These are phyloP conservation scores for Malassezia pachydermatis DNA, from an alignment of 1,284 basidiomycete genomes.

Conservation along the genomic window DNA sequence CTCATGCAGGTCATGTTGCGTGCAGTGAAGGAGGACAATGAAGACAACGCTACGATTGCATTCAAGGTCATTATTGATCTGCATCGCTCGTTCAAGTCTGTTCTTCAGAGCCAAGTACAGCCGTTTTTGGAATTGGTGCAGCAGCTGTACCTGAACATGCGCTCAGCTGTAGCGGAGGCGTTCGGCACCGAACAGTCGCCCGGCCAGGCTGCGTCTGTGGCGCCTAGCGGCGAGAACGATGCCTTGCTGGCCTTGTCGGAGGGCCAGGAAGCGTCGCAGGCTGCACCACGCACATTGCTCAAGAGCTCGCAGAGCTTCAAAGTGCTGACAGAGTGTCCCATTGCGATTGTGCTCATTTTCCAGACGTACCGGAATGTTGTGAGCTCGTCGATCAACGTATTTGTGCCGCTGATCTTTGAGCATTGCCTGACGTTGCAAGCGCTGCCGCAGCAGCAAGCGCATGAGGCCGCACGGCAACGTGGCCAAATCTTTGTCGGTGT, in stretches of 20 bases:
- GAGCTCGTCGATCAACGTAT: slow-evolving; percentile 60
- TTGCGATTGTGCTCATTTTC: slow-evolving; percentile 81
- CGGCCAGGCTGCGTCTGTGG: slow-evolving; percentile 3
- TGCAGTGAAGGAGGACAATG: slow-evolving; percentile 79
- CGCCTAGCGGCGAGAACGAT: neutral
- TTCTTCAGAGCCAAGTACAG: slow-evolving; percentile 65
- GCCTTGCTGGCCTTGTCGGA: slow-evolving; percentile 7
- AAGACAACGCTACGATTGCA: slow-evolving; percentile 82
- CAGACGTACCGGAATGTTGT: slow-evolving; percentile 66
- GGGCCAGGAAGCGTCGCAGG: neutral
- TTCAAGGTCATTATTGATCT: slow-evolving; percentile 86
- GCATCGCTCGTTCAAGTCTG: slow-evolving; percentile 49
- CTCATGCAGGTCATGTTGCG: slow-evolving; percentile 68
- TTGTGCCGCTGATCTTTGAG: slow-evolving; percentile 54
- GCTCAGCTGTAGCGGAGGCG: slow-evolving; percentile 63
- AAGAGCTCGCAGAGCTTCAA: slow-evolving; percentile 63
- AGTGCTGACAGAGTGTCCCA: slow-evolving; percentile 84
- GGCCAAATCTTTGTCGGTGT: slow-evolving; percentile 74
- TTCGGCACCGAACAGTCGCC: slow-evolving; percentile 51
- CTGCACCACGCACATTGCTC: slow-evolving; percentile 28
- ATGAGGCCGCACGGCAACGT: slow-evolving; percentile 69
- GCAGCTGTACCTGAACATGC: slow-evolving; percentile 69
- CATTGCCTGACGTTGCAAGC: slow-evolving; percentile 53
- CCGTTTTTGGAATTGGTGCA: slow-evolving; percentile 69
- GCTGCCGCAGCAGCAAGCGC: slow-evolving; percentile 72